phyloP scores from a whole-genome alignment of 2,329 filamentous ascomycete genomes.

The Diaporthe sp. region DNA sequence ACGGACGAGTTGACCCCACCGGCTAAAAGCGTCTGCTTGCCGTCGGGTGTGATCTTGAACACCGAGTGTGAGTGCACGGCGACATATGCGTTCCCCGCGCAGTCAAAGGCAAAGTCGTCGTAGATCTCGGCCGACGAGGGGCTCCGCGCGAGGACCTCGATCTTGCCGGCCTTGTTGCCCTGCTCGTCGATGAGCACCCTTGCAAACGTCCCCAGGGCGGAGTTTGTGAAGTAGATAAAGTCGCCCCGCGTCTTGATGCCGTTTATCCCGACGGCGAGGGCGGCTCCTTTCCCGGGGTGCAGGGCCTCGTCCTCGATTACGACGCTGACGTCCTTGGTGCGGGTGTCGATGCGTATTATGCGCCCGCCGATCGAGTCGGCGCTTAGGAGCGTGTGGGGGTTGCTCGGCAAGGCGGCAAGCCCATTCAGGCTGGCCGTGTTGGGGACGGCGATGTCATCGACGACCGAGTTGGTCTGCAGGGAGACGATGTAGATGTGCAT shows the following conservation, averaged over 20 bases:
- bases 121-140: background rate
- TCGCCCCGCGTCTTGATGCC: background rate
- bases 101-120: slow-evolving; percentile 3
- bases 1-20: background rate
- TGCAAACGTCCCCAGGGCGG: background rate
- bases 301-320: slow-evolving; percentile 1
- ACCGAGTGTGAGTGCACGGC: background rate
- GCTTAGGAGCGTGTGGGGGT: background rate
- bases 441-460: background rate
- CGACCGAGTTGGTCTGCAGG: background rate
- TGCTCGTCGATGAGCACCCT: background rate
- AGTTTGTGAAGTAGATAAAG: background rate
- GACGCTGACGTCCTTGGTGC: slow-evolving; percentile 10
- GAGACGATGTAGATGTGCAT: background rate
- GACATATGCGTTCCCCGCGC: background rate
- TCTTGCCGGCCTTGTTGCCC: background rate
- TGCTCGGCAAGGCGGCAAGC: background rate
- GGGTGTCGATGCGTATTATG: slow-evolving; percentile 8
- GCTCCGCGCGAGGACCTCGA: background rate
- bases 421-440: background rate
- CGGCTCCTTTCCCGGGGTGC: background rate
- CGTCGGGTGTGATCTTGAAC: slow-evolving; percentile 4
- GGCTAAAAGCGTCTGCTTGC: background rate
- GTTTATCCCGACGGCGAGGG: background rate
- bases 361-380: slow-evolving; percentile 7